Conservation (phyloP, 179 eudicot genomes). For the Beta macrorhiza region DNA sequence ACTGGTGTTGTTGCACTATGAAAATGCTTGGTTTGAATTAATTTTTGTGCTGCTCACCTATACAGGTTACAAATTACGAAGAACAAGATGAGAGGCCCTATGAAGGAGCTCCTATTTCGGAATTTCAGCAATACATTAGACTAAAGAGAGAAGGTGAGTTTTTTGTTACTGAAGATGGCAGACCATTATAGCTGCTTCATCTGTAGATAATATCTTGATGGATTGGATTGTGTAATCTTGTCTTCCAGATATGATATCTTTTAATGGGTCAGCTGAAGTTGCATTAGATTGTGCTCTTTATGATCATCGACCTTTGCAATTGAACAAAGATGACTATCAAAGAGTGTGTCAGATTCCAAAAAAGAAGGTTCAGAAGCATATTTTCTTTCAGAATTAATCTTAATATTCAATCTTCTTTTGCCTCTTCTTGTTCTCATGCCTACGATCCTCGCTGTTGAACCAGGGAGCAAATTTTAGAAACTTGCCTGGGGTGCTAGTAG, state of each 20-base stretch:
- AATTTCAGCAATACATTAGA: constrained; percentile 29
- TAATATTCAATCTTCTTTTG: too few relatives aligned
- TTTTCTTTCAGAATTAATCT: background rate
- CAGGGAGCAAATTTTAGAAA: constrained; percentile 38
- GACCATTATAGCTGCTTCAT: background rate
- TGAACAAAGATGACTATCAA: constrained; percentile 31
- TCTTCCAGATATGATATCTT: constrained; percentile 18
- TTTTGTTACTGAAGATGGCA: too few relatives aligned
- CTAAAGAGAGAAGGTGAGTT: constrained; percentile 21
- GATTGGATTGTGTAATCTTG: background rate
- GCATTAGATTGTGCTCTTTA: background rate
- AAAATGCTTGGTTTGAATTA: background rate
- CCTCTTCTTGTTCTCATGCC: background rate
- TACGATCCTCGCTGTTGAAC: background rate
- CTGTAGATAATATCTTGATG: background rate
- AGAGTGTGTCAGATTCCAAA: constrained; percentile 33
- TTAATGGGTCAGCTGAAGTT: constrained; percentile 19
- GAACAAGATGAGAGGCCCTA: constrained; percentile 30
- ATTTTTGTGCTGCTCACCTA: background rate
- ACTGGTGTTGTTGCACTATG: too few relatives aligned
- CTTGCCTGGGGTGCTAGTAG: constrained; percentile 26
- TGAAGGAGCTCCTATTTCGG: constrained; percentile 16
- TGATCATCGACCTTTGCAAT: constrained; percentile 31
- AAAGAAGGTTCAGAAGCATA: constrained; percentile 21
- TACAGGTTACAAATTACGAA: constrained; percentile 28